phyloP scores from a whole-genome alignment of 441 rosid species.

The Eruca vesicaria region DNA sequence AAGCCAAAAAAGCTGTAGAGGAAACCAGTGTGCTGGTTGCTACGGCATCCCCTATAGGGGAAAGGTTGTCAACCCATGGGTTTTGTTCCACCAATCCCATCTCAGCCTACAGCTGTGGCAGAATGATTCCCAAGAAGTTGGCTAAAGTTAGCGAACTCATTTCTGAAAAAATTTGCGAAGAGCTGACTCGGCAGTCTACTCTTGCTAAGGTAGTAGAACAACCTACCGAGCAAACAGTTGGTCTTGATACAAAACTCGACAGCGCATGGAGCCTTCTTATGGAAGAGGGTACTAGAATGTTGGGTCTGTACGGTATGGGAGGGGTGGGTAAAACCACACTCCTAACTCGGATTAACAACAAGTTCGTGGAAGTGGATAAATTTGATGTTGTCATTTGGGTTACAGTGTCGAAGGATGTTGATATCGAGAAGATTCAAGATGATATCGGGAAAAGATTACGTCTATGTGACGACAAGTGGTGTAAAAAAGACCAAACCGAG shows the following conservation, averaged over 20 bases:
- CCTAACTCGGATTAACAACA: slow-evolving; percentile 23
- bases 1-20: not conserved
- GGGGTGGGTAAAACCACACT: slow-evolving; percentile 34
- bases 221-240: not conserved
- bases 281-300: not conserved
- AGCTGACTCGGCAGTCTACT: not conserved
- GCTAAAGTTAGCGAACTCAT: too few species aligned
- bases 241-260: not conserved
- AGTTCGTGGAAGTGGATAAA: not conserved
- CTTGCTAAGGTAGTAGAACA: not conserved
- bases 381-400: slow-evolving; percentile 22
- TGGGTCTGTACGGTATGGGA: not conserved
- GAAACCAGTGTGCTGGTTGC: not conserved
- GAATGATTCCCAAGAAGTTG: too few species aligned
- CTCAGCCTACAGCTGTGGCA: too few species aligned
- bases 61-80: too few species aligned
- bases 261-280: not conserved
- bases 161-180: too few species aligned
- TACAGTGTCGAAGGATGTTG: slow-evolving; percentile 11
- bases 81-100: too few species aligned
- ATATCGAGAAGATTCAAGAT: slow-evolving; percentile 10
- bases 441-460: not conserved
- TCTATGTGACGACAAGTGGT: not conserved
- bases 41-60: not conserved
- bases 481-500: not conserved